phyloP scores from a whole-genome alignment of 331 rosid species.

The Pyrus hybrid region DNA sequence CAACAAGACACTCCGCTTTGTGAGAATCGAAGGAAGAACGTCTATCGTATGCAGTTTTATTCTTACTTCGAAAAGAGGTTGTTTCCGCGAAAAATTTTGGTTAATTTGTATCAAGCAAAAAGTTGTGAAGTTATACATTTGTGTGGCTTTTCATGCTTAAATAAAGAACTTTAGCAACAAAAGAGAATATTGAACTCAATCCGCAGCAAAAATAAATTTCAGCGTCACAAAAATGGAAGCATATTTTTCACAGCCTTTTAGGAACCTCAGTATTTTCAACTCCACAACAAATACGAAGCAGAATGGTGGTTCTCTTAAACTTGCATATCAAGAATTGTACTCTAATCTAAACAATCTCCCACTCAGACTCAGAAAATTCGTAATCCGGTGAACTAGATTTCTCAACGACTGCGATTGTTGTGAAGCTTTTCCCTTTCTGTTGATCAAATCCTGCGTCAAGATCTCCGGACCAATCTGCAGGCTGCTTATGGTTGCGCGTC shows the following conservation, averaged over 20 bases:
- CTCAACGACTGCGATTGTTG: neutral
- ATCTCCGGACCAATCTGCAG: neutral
- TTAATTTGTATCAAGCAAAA: neutral
- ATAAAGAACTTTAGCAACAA: no score
- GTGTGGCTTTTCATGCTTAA: no score
- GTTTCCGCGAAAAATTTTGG: no score
- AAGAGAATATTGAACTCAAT: neutral
- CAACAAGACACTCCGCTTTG: no score
- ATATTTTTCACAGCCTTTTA: neutral
- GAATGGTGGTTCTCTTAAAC: neutral
- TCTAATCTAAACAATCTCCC: constrained; percentile 8
- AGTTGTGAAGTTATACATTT: neutral
- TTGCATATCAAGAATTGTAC: neutral
- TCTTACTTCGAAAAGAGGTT: no score
- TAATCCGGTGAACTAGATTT: neutral
- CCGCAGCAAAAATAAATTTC: neutral
- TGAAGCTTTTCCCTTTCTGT: neutral
- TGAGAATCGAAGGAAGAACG: no score
- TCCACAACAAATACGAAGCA: neutral
- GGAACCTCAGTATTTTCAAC: neutral
- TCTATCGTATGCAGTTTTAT: no score
- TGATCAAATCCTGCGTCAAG: neutral
- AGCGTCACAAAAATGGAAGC: neutral
- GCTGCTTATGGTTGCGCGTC: neutral
- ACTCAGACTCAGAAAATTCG: constrained; percentile 1